These are phyloP conservation scores for Alnus rubra DNA, from an alignment of 306 rosid genomes.

Conservation along the genomic window DNA sequence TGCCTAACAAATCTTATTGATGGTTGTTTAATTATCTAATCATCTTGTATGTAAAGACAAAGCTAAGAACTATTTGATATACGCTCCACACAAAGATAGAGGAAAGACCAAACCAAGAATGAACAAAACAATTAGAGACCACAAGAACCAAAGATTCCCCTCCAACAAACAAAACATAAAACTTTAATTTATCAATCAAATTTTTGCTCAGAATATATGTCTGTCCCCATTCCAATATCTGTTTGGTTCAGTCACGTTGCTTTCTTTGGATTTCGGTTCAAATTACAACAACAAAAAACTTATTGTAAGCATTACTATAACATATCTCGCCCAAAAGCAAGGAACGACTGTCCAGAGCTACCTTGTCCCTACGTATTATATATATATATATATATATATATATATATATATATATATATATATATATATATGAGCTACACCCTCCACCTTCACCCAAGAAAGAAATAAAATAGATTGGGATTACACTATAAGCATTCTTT, in stretches of 20 bases:
- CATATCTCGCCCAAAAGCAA: no score
- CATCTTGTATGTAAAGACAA: background rate
- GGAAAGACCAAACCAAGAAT: background rate
- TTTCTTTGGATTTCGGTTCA: background rate
- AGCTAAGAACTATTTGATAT: background rate
- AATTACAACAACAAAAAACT: background rate
- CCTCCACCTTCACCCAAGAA: no score
- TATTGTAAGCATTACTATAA: no score
- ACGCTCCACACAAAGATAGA: background rate
- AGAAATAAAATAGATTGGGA: no score
- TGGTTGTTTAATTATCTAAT: background rate
- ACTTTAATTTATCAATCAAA: background rate
- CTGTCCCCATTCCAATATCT: background rate
- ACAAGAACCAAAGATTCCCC: background rate
- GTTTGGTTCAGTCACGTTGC: background rate
- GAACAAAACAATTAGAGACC: background rate
- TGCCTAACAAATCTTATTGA: background rate
- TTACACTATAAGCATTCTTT: no score
- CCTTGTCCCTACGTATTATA: no score
- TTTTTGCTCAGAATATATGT: background rate
- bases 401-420: no score
- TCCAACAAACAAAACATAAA: background rate
- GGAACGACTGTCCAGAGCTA: no score
- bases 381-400: no score
- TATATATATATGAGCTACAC: no score